phyloP scores from a whole-genome alignment of 2,329 filamentous ascomycete genomes.

The Diaporthe destruens region DNA sequence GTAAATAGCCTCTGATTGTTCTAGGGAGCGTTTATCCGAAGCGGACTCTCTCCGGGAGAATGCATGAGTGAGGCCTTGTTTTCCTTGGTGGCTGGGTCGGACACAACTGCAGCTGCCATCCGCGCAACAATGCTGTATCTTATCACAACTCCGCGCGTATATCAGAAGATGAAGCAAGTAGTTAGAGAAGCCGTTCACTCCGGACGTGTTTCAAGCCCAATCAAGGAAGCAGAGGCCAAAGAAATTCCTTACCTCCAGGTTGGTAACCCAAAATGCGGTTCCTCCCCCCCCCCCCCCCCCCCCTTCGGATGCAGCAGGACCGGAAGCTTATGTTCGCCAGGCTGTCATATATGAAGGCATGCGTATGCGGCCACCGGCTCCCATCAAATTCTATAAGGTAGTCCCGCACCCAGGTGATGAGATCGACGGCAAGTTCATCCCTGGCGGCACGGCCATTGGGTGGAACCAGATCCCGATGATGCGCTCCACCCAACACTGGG shows the following conservation, averaged over 20 bases:
- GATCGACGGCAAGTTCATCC: constrained; percentile 49
- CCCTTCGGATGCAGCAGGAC: too few species aligned
- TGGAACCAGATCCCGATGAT: constrained; percentile 40
- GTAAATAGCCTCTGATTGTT: neutral
- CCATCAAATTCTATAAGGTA: constrained; percentile 42
- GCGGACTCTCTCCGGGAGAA: constrained; percentile 48
- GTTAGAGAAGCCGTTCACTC: constrained; percentile 5
- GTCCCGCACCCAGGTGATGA: constrained; percentile 48
- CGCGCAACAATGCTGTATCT: constrained; percentile 52
- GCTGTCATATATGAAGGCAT: constrained; percentile 35
- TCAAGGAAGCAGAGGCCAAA: constrained; percentile 25
- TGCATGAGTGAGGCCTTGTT: constrained; percentile 57
- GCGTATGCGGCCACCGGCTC: constrained; percentile 30
- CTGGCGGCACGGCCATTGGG: constrained; percentile 47
- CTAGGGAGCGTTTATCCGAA: constrained; percentile 16
- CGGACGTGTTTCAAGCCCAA: constrained; percentile 26
- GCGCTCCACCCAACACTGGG: constrained; percentile 46
- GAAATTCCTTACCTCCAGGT: constrained; percentile 30
- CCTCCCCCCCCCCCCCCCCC: too few species aligned
- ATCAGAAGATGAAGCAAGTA: constrained; percentile 39
- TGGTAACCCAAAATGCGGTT: neutral
- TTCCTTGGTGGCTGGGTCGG: constrained; percentile 59
- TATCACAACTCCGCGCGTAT: constrained; percentile 39
- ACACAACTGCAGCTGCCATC: constrained; percentile 63
- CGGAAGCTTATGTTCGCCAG: neutral